Base-by-base conservation (phyloP, 331 rosid species). In the Spiraea crenata region DNA sequence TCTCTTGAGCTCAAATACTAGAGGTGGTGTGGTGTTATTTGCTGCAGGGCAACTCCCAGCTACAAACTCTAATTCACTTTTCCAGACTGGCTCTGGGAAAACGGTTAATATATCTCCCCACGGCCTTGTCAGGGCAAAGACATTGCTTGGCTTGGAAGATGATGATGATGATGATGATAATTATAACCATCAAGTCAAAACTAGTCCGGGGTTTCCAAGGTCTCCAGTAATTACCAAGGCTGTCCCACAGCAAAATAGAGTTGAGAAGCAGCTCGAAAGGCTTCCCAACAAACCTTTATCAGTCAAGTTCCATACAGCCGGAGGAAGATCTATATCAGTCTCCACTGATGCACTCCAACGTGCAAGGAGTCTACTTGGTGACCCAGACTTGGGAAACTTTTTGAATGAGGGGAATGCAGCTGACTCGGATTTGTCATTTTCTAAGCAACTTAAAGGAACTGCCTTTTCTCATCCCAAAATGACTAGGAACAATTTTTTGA, bases 321-420 rank as follows among this genome's bases (percentile, higher is more conserved):
- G 98, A 15, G 97, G 95, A 67, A 90, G 91, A 81, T 90, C 97
- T 46, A 58, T 93, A 76, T 93, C 96, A 46, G 78, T 93, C 74
- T 90, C 97, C 6, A 79, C 78, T 58, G 87, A 83, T 65, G 98
- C 98, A 11, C 69, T 93, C 39, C 81, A 83, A 57, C 98, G 92
- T 51, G 98, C 98, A 41, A 83, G 85, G 81, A 83, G 77, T 76
- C 92, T 93, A 82, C 98, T 93, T 65, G 92, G 96, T 71, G 95
- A 90, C 44, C 89, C 97, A 31, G 98, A 90, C 51, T 75, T 90
- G 55, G 97, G 92, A 37, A 78, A 72, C 73, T 82, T 90, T 65
- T 81, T 87, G 55, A 74, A 80, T 59, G 93, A 79, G 71, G 82
- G 72, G 67, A 85, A 82, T 59, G 56, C 62, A 17, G 75, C 20